These are phyloP conservation scores for Ophiostoma tasmaniense DNA, from an alignment of 2,329 filamentous ascomycete genomes.

Conservation along the genomic window DNA sequence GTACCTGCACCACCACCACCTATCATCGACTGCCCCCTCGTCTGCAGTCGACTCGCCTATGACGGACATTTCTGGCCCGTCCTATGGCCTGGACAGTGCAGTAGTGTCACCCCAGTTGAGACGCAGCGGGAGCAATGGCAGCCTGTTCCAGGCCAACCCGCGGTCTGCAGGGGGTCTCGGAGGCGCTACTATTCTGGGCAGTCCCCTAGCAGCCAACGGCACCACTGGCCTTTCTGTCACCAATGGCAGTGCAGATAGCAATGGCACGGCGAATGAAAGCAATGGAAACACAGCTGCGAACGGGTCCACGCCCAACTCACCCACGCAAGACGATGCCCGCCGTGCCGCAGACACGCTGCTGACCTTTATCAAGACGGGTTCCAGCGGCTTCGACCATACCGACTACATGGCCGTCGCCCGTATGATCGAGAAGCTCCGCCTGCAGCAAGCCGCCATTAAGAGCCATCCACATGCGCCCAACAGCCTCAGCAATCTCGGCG, in stretches of 20 bases:
- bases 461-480: neutral
- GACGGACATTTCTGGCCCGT: slow-evolving; percentile 36
- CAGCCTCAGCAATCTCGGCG: neutral
- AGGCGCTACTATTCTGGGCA: slow-evolving; percentile 13
- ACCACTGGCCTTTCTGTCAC: neutral
- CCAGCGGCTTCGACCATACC: slow-evolving; percentile 59
- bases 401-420: slow-evolving; percentile 73
- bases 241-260: too few species aligned
- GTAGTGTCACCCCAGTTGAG: slow-evolving; percentile 39
- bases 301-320: slow-evolving; percentile 46
- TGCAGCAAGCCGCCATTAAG: neutral
- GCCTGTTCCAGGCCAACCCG: slow-evolving; percentile 29
- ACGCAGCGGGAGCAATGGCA: slow-evolving; percentile 44
- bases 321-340: slow-evolving; percentile 77
- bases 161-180: slow-evolving; percentile 23
- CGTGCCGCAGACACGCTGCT: slow-evolving; percentile 74
- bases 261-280: too few species aligned
- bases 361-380: slow-evolving; percentile 66
- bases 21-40: slow-evolving; percentile 40
- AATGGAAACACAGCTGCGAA: slow-evolving; percentile 39
- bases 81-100: slow-evolving; percentile 32
- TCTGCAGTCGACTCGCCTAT: slow-evolving; percentile 46
- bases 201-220: neutral
- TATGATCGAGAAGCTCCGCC: slow-evolving; percentile 72
- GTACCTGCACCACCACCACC: slow-evolving; percentile 48